A percentile compares a stretch with the other conserved stretches of the same genome.
phyloP scores from a whole-genome alignment of 306 rosid species.

The Spatholobus suberectus region DNA sequence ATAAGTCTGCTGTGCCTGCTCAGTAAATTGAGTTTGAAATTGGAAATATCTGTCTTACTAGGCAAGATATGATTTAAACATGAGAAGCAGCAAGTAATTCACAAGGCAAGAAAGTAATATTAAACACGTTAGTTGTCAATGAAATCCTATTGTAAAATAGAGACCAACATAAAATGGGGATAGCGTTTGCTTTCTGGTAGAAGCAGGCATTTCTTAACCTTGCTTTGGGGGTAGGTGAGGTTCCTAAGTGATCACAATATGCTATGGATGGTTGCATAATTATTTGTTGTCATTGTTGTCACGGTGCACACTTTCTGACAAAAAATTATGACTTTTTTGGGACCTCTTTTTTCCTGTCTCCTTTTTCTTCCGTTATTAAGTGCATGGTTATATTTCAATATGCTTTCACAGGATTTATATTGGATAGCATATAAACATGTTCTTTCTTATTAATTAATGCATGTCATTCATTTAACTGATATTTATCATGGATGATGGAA shows the following conservation, averaged over 20 bases:
- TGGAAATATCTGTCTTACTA: not conserved
- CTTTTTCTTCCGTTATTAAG: not conserved
- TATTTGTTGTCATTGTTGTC: not conserved
- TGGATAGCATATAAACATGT: not conserved
- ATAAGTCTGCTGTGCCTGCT: not conserved
- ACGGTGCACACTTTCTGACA: not conserved
- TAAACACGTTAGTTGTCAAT: too few species aligned
- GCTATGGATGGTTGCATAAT: not conserved
- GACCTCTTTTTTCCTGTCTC: too few species aligned
- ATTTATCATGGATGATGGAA: slow-evolving; percentile 15
- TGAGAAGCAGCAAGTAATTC: too few species aligned
- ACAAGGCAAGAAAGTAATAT: too few species aligned
- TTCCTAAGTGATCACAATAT: not conserved
- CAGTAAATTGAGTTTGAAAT: not conserved
- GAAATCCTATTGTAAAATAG: too few species aligned
- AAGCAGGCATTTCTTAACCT: too few species aligned
- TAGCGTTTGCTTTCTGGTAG: too few species aligned
- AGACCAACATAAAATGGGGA: too few species aligned
- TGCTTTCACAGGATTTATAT: not conserved
- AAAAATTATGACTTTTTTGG: not conserved
- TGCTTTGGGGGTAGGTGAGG: not conserved
- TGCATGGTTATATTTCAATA: not conserved
- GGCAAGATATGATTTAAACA: too few species aligned
- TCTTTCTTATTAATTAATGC: not conserved
- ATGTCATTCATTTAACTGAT: not conserved